Conservation (phyloP, 176 grass and related monocot species). For the Zea mays region DNA sequence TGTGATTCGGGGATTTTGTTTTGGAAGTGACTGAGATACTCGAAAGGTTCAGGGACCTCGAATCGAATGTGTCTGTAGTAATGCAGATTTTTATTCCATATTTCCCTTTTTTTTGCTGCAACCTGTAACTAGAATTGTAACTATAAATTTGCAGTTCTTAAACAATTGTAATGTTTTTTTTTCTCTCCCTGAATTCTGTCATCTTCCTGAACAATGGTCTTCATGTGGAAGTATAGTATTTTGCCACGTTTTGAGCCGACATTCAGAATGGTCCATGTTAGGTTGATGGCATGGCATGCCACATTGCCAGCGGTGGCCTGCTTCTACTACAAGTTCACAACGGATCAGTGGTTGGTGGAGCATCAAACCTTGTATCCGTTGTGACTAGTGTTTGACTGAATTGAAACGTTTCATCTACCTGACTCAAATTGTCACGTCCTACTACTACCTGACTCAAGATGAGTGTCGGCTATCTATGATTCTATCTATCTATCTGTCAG, state of each 20-base stretch:
- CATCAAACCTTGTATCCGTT: constrained; percentile 35
- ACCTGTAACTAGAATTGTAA: not conserved
- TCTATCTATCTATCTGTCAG: not conserved
- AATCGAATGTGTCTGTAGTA: too few species aligned
- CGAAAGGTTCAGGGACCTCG: not conserved
- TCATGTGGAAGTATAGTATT: not conserved
- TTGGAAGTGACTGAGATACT: not conserved
- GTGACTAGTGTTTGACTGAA: not conserved
- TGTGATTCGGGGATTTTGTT: not conserved
- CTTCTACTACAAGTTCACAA: constrained; percentile 19
- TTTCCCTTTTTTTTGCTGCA: not conserved
- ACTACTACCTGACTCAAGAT: not conserved
- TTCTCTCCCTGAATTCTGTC: not conserved
- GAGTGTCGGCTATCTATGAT: too few species aligned
- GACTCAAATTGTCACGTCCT: not conserved
- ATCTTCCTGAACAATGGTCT: not conserved
- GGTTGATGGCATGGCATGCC: not conserved
- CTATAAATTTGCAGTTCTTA: not conserved
- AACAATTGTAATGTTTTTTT: not conserved
- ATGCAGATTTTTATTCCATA: not conserved
- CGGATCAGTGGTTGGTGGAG: constrained; percentile 37
- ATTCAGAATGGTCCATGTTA: constrained; percentile 19
- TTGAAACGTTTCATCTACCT: not conserved
- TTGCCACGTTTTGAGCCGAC: not conserved
- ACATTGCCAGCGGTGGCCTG: constrained; percentile 11